Evolutionary conservation across 1,284 basidiomycete species (phyloP).

Genomic region (Cutaneotrichosporon sp.): DNA sequence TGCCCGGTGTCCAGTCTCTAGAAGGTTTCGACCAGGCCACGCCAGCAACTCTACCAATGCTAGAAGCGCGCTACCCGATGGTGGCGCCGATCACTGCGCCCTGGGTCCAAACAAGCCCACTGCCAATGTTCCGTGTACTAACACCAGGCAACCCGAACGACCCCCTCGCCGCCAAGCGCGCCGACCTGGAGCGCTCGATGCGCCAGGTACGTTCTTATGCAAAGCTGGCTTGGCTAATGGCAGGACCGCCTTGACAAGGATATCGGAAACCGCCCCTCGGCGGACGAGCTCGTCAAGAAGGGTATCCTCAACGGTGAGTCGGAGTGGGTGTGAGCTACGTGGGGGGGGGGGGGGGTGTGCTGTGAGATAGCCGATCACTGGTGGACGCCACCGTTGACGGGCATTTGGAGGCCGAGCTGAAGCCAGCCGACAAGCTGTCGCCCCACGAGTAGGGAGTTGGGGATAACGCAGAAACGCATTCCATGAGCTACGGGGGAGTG

Average conservation of each 20-base stretch:
- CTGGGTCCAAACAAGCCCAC: no score
- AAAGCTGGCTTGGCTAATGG: not conserved
- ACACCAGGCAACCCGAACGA: conserved; percentile 52
- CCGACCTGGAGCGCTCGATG: conserved; percentile 62
- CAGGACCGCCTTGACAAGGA: conserved; percentile 67
- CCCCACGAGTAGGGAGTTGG: not conserved
- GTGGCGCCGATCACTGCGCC: no score
- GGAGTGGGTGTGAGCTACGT: no score
- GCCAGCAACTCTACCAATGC: no score
- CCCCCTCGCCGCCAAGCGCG: conserved; percentile 64
- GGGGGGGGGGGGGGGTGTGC: no score
- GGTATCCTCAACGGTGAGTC: conserved; percentile 62
- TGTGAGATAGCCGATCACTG: no score
- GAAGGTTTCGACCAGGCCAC: no score
- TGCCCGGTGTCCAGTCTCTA: no score
- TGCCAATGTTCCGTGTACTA: not conserved
- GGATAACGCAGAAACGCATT: no score
- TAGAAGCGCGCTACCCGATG: not conserved
- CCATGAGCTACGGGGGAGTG: no score
- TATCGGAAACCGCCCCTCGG: conserved; percentile 60
- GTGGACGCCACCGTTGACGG: no score
- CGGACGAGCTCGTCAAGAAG: conserved; percentile 65
- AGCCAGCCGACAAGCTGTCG: not conserved
- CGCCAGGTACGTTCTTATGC: conserved; percentile 34
- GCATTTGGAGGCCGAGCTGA: not conserved